phyloP scores from a whole-genome alignment of 2,329 filamentous ascomycete species.

The Coniochaeta pulveracea region DNA sequence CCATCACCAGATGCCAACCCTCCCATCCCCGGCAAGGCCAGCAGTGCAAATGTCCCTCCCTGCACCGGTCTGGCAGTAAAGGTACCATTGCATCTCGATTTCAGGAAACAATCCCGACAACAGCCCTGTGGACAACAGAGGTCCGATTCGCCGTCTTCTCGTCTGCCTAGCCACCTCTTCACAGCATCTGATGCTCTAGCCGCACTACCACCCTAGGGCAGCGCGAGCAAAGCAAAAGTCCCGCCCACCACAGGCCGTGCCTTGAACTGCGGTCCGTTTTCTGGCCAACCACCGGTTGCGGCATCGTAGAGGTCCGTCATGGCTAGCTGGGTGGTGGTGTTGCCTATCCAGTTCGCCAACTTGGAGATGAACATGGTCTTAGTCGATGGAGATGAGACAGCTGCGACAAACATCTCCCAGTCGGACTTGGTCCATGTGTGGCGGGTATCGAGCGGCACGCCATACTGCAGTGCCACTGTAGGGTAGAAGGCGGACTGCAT shows the following conservation, averaged over 20 bases:
- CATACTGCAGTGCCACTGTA: constrained; percentile 60
- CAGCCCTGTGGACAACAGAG: too few relatives aligned
- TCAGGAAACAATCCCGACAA: too few relatives aligned
- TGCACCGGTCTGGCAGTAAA: background rate
- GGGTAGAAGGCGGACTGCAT: constrained; percentile 71
- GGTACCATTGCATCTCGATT: too few relatives aligned
- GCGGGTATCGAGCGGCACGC: constrained; percentile 71
- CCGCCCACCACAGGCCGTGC: constrained; percentile 72
- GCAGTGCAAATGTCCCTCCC: background rate
- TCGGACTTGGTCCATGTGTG: constrained; percentile 78
- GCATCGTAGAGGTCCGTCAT: constrained; percentile 73
- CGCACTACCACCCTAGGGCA: constrained; percentile 20
- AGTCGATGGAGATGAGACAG: constrained; percentile 52
- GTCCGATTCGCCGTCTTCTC: too few relatives aligned
- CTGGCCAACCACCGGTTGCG: constrained; percentile 53
- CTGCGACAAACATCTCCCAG: constrained; percentile 81
- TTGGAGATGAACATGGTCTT: constrained; percentile 54
- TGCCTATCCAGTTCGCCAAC: constrained; percentile 64
- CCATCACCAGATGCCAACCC: too few relatives aligned
- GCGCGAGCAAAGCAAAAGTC: constrained; percentile 66
- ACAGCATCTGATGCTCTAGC: background rate
- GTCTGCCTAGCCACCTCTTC: background rate
- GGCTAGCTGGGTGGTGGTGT: constrained; percentile 57
- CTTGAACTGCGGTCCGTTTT: constrained; percentile 49
- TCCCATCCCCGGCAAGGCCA: background rate